Percentiles rank a stretch among this genome's conserved stretches.
phyloP scores from a whole-genome alignment of 2,329 filamentous ascomycete species.

The Clarireedia homoeocarpa region DNA sequence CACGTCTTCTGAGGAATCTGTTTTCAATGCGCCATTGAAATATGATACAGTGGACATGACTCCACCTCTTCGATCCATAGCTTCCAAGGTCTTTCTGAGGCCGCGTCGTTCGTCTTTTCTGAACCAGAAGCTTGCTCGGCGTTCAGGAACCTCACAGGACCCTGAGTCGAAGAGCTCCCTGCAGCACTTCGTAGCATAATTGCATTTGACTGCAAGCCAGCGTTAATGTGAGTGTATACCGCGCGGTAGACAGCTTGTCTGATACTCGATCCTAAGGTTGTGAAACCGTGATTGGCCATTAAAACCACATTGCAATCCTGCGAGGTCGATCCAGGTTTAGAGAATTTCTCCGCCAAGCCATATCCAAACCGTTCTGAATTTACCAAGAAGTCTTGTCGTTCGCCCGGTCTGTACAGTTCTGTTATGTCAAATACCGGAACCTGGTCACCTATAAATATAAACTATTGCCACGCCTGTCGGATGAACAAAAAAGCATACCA shows the following conservation, averaged over 20 bases:
- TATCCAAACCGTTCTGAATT: slow-evolving; percentile 29
- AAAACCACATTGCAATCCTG: slow-evolving; percentile 32
- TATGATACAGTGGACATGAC: slow-evolving; percentile 20
- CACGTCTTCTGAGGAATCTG: background rate
- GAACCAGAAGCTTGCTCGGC: slow-evolving; percentile 20
- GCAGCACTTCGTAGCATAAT: slow-evolving; percentile 21
- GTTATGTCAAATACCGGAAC: slow-evolving; percentile 30
- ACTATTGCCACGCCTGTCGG: background rate
- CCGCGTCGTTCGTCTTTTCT: slow-evolving; percentile 24
- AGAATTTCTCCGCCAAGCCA: slow-evolving; percentile 31
- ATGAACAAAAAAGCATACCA: slow-evolving; percentile 18
- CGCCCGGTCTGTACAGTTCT: slow-evolving; percentile 21
- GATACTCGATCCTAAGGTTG: slow-evolving; percentile 32
- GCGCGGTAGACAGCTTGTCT: slow-evolving; percentile 35
- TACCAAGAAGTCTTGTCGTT: slow-evolving; percentile 33
- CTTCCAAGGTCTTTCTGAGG: slow-evolving; percentile 25
- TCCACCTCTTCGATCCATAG: slow-evolving; percentile 28
- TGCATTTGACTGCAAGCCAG: slow-evolving; percentile 34
- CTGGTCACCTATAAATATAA: slow-evolving; percentile 16
- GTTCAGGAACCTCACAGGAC: slow-evolving; percentile 11
- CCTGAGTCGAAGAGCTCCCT: background rate
- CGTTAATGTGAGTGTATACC: slow-evolving; percentile 38
- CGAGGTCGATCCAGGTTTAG: slow-evolving; percentile 13
- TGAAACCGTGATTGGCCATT: slow-evolving; percentile 40
- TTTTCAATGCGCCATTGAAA: background rate